Evolutionary conservation across 2,329 filamentous ascomycete species (phyloP), one percentile per base, ranked within the genome.

Genomic region (Purpureocillium lavendulum): DNA sequence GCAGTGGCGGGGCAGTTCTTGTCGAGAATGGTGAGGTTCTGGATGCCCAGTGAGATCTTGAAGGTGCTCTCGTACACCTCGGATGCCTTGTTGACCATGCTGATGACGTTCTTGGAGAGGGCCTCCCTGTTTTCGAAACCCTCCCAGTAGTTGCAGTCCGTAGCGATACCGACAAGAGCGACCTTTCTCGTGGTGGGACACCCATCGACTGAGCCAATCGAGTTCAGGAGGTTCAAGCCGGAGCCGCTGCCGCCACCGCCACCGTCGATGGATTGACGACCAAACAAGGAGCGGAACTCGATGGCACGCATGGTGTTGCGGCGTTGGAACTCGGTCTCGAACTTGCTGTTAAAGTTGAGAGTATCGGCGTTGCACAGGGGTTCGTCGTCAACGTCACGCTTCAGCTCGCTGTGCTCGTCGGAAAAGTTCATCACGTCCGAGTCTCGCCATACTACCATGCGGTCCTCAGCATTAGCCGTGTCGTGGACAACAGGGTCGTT

Each of bases 131-230:
- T 74, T 45, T 80, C 75, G 58, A 96, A 94, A 4, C 71, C 70
- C 2, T 67, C 69, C 30, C 82, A 87, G 57, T 97, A 97, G 8
- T 79, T 85, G 67, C 92, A 98, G 60, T 98, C 92, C 0, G 88
- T 92, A 8, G 88, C 92, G 30, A 97, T 80, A 21, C 92, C 92
- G 17, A 98, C 78, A 31, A 97, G 71, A 1, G 92, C 92, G 14
- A 98, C 87, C 61, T 85, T 94, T 49, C 88, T 80, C n/a, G 87
- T 90, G 1, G 73, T 81, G 6, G 90, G 90, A 57, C 92, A 98
- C 38, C 92, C 92, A n/a, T 65, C 58, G 0, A 84, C 84, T 43
- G 77, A 82, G 35, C 92, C 92, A 55, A 98, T 94, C 18, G 78
- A 87, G 28, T 67, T 73, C 28, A 75, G 70, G 18, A 97, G 66